Evolutionary conservation across 495 filamentous ascomycete species (phyloP), one percentile per base, ranked within the genome.

Genomic region (Coniosporium apollinis): DNA sequence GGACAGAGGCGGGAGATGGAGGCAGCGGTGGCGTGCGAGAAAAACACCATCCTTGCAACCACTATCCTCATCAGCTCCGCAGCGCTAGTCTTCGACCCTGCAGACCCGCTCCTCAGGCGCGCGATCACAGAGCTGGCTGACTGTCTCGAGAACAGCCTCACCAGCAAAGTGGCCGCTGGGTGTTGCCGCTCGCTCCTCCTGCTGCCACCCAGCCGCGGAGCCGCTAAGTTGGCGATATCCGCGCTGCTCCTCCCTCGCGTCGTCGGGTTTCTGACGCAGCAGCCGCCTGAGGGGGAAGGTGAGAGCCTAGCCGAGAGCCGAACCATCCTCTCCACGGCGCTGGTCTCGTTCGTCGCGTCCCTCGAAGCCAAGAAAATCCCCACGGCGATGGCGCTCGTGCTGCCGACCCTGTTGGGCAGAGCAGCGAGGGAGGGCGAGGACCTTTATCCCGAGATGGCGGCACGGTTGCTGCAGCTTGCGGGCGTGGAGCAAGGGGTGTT

Each of bases 1-100:
- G 82, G 82, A 3, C 86, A 93, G 54, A 79, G 78, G 45, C 73
- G 84, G 8, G 85, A 93, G 49, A 69, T 66, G 0, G 75, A 82
- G n/a, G 70, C 73, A 1, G 79, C 81, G 2, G 56, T 99, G 17
- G 61, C 82, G 2, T 93, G 84, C 47, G 86, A 92, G 44, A 94
- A 89, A 59, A 96, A 94, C 45, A 81, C 79, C 13, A 73, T 99
- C 0, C 65, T 96, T 30, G 79, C 82, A 1, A 72, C 75, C 31
- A 91, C 91, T 2, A 79, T 99, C 43, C 68, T 99, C 14, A 68
- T 99, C 29, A 93, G 82, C 3, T 74, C 76, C 20, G 79, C 79
- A 21, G 65, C 71, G 20, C 78, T 77, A 44, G 64, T 74, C 11
- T 65, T 96, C 19, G 65, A 74, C 1, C 70, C 82, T 1, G 67